These are phyloP conservation scores for Lentinus tigrinus DNA, from an alignment of 768 basidiomycete genomes.

Conservation along the genomic window DNA sequence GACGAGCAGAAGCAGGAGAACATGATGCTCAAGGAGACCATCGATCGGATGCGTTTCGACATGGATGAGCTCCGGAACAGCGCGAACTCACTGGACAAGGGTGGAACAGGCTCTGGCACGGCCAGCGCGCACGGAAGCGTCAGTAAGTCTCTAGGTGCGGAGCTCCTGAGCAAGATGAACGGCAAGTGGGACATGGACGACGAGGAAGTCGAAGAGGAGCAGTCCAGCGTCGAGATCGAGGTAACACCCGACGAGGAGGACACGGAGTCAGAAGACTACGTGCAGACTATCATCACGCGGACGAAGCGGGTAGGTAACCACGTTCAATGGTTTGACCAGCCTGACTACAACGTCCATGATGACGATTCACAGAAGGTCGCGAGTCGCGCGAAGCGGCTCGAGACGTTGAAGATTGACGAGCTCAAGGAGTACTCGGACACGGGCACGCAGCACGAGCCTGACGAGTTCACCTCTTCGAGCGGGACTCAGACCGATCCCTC, in stretches of 20 bases:
- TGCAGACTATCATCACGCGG: constrained; percentile 87
- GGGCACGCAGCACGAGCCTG: constrained; percentile 66
- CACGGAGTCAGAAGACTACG: constrained; percentile 71
- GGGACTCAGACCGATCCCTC: constrained; percentile 64
- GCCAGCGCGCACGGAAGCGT: constrained; percentile 56
- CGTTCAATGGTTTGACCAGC: not conserved
- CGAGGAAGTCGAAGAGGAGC: constrained; percentile 39
- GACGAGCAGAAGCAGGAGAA: constrained; percentile 97
- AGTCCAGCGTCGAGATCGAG: constrained; percentile 30
- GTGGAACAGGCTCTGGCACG: constrained; percentile 32
- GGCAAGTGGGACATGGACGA: constrained; percentile 35
- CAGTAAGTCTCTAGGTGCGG: constrained; percentile 75
- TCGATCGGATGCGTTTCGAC: constrained; percentile 91
- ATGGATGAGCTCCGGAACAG: constrained; percentile 84
- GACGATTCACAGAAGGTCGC: constrained; percentile 56
- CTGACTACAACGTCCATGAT: not conserved
- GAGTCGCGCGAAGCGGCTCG: constrained; percentile 52
- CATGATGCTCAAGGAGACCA: constrained; percentile 89
- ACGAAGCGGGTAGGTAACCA: constrained; percentile 59
- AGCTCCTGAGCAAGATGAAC: constrained; percentile 63
- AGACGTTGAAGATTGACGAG: constrained; percentile 52
- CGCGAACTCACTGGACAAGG: constrained; percentile 33
- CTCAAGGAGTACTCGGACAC: constrained; percentile 76
- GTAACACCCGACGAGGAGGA: constrained; percentile 43
- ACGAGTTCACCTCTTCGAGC: constrained; percentile 44